phyloP scores from a whole-genome alignment of 2,329 filamentous ascomycete species.

The Clonostachys rhizophaga region DNA sequence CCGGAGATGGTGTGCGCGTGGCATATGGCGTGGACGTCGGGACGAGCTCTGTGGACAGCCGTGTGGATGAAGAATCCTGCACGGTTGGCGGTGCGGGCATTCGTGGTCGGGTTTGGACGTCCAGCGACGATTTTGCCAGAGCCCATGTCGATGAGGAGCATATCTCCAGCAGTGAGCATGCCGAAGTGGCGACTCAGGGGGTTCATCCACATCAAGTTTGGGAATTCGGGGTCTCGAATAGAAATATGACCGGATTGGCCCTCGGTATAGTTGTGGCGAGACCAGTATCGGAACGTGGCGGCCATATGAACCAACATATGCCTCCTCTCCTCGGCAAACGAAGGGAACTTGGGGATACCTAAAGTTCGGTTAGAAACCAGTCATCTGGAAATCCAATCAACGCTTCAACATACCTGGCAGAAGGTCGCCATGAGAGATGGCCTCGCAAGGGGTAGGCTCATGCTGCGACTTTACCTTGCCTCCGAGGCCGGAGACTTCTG shows the following conservation, averaged over 20 bases:
- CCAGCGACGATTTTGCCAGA: conserved; percentile 59
- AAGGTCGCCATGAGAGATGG: conserved; percentile 1
- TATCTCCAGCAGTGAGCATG: conserved; percentile 60
- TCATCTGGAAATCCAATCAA: conserved; percentile 10
- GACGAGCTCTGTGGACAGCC: conserved; percentile 61
- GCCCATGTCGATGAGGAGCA: conserved; percentile 57
- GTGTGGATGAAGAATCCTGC: conserved; percentile 69
- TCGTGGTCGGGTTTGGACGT: conserved; percentile 12
- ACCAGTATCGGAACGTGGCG: conserved; percentile 40
- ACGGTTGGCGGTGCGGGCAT: conserved; percentile 58
- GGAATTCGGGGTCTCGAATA: conserved; percentile 60
- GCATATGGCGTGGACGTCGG: conserved; percentile 61
- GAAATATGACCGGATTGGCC: conserved; percentile 51
- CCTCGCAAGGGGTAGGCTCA: background rate
- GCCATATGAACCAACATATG: conserved; percentile 66
- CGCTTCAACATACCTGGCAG: conserved; percentile 8
- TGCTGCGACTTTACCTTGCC: background rate
- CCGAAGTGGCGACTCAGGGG: conserved; percentile 63
- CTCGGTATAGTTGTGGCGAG: conserved; percentile 18
- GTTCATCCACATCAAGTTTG: conserved; percentile 66
- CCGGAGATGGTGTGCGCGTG: conserved; percentile 65
- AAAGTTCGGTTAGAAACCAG: background rate
- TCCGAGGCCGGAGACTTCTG: background rate
- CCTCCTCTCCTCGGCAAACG: conserved; percentile 41
- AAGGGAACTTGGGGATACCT: conserved; percentile 36